phyloP scores from a whole-genome alignment of 805 yeast genomes.

The Nakazawaea holstii region DNA sequence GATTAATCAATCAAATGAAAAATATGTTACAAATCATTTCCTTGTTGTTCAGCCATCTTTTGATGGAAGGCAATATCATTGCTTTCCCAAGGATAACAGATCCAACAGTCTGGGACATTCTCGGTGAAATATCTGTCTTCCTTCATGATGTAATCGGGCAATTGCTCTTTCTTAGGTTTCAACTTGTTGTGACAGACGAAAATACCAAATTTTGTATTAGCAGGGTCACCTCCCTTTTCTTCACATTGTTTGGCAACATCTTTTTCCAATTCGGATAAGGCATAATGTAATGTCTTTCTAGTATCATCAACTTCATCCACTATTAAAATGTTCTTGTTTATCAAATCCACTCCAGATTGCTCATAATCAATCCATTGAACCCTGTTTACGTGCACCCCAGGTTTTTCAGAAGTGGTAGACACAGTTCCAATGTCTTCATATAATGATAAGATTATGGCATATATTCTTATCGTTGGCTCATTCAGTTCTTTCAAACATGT shows the following conservation, averaged over 20 bases:
- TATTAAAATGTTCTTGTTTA: constrained; percentile 66
- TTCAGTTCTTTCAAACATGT: constrained; percentile 88
- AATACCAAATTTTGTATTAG: constrained; percentile 61
- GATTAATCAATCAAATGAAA: neutral
- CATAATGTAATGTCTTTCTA: constrained; percentile 78
- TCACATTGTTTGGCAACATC: constrained; percentile 61
- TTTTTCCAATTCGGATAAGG: constrained; percentile 65
- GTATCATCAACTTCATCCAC: constrained; percentile 88
- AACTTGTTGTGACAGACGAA: constrained; percentile 75
- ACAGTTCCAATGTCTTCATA: constrained; percentile 75
- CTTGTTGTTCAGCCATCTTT: constrained; percentile 66
- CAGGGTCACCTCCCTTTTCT: constrained; percentile 44
- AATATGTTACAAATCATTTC: constrained; percentile 41
- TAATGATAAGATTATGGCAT: constrained; percentile 89
- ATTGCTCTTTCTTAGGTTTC: constrained; percentile 66
- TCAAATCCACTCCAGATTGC: constrained; percentile 54
- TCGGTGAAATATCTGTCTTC: constrained; percentile 64
- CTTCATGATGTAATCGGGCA: constrained; percentile 58
- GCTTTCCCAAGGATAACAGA: constrained; percentile 85
- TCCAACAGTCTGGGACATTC: constrained; percentile 76
- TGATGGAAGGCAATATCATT: constrained; percentile 72
- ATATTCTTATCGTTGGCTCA: constrained; percentile 82
- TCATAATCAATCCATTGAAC: constrained; percentile 81
- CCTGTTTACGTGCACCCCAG: constrained; percentile 67
- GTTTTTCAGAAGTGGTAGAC: constrained; percentile 48